These are phyloP conservation scores for Saprolegnia diclina DNA, from an alignment of 352 stramenopile genomes.

Conservation along the genomic window DNA sequence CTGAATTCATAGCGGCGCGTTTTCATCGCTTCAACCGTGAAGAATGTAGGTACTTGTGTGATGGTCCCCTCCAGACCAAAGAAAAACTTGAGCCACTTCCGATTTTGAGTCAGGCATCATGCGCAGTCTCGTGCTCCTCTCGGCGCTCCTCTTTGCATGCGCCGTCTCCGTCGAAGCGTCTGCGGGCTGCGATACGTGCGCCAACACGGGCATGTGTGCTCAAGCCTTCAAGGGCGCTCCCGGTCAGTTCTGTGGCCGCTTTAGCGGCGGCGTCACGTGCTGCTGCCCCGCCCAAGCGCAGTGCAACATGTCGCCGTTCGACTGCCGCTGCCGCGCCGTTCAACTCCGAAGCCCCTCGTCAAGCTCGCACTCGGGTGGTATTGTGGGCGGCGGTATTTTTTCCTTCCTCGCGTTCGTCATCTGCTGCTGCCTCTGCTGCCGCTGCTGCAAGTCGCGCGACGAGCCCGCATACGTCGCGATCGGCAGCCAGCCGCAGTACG, in stretches of 20 bases:
- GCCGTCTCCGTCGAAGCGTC: not conserved
- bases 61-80: too few relatives aligned
- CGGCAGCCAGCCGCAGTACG: not conserved
- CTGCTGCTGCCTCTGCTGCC: not conserved
- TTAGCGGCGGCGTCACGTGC: constrained; percentile 8
- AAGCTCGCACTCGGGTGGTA: not conserved
- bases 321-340: constrained; percentile 14
- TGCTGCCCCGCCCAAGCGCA: constrained; percentile 11
- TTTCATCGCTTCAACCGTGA: too few relatives aligned
- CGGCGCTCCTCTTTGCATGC: not conserved
- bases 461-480: not conserved
- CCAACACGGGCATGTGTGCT: constrained; percentile 1
- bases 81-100: not conserved
- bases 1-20: too few relatives aligned
- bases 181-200: constrained; percentile 6
- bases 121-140: not conserved
- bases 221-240: constrained; percentile 7
- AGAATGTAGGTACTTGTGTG: too few relatives aligned
- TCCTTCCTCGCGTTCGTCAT: not conserved
- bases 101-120: not conserved
- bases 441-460: not conserved
- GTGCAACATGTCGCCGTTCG: constrained; percentile 4
- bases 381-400: not conserved
- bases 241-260: constrained; percentile 7
- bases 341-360: not conserved